Conservation (phyloP, 176 grass and related monocot genomes). For the Aegilops tauschii region DNA sequence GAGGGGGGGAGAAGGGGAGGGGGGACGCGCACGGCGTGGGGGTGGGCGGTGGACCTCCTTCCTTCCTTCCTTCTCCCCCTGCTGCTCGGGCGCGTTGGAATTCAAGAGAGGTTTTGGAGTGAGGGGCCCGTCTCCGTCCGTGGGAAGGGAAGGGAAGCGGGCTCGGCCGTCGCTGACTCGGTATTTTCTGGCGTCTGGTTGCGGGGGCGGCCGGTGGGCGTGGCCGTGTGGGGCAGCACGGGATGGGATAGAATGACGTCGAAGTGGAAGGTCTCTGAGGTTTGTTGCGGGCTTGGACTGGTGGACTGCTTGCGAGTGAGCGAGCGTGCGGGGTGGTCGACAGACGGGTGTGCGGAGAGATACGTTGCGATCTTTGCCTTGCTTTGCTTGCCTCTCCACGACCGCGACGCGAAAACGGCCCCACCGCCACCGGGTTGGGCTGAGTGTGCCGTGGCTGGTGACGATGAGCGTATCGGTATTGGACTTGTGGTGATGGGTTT, state of each 20-base stretch:
- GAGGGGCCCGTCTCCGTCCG: not conserved
- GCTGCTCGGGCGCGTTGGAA: slow-evolving; percentile 16
- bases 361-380: not conserved
- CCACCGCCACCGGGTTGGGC: not conserved
- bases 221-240: not conserved
- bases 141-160: slow-evolving; percentile 11
- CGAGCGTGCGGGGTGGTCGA: slow-evolving; percentile 22
- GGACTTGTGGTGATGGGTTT: not conserved
- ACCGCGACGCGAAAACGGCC: not conserved
- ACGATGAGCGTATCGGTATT: not conserved
- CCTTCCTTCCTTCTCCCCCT: no score
- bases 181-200: not conserved
- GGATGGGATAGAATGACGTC: slow-evolving; percentile 21
- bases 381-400: not conserved
- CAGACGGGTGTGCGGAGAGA: slow-evolving; percentile 2
- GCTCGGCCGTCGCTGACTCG: not conserved
- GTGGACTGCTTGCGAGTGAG: not conserved
- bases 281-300: not conserved
- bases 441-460: not conserved
- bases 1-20: no score
- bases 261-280: slow-evolving; percentile 4
- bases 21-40: not conserved
- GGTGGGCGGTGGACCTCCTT: no score
- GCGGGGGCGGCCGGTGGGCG: slow-evolving; percentile 15
- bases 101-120: not conserved